Evolutionary conservation across 1,284 basidiomycete species (phyloP), one percentile per base, ranked within the genome.

Genomic region (Cutaneotrichosporon cutaneum): DNA sequence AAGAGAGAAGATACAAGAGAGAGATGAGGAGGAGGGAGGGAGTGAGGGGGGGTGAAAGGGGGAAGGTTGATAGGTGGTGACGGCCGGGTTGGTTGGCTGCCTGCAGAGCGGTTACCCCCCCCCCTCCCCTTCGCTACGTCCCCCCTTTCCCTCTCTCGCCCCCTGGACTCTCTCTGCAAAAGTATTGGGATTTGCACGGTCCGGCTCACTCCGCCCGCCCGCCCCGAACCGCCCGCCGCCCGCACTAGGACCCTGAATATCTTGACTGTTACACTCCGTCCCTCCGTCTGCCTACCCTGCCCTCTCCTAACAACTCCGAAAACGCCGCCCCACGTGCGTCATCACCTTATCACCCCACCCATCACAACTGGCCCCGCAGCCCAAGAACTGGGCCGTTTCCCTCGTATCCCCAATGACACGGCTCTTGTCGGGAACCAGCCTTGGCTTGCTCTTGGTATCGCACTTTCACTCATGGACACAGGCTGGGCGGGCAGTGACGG

Each of bases 291-390:
- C 45, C 45, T 48, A 30, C 45, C 18, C 22, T 22, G 10, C 22
- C 21, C 45, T 7, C 14, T 18, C 27, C 48, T 9, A 53, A 54
- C 56, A 61, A 57, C 60, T 61, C 60, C 60, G 60, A 61, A 61
- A 61, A 54, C 60, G 39, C 60, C 60, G 60, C 52, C 21, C 48
- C 48, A 51, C 48, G 48, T 51, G 48, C 48, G 48, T 51, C 13
- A 27, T 26, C 22, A 32, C 48, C 48, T 24, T n/a, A n/a, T n/a
- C n/a, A n/a, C n/a, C n/a, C n/a, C n/a, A n/a, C n/a, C n/a, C n/a
- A n/a, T n/a, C n/a, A n/a, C n/a, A n/a, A n/a, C n/a, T n/a, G n/a
- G n/a, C n/a, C 22, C 21, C 45, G 2, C 45, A 10, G 11, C 24
- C 22, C 21, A 14, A 24, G 45, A 24, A 24, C 24, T 22, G 22